Conservation (phyloP, 495 filamentous ascomycete genomes). For the Aspergillus incahuasiensis region DNA sequence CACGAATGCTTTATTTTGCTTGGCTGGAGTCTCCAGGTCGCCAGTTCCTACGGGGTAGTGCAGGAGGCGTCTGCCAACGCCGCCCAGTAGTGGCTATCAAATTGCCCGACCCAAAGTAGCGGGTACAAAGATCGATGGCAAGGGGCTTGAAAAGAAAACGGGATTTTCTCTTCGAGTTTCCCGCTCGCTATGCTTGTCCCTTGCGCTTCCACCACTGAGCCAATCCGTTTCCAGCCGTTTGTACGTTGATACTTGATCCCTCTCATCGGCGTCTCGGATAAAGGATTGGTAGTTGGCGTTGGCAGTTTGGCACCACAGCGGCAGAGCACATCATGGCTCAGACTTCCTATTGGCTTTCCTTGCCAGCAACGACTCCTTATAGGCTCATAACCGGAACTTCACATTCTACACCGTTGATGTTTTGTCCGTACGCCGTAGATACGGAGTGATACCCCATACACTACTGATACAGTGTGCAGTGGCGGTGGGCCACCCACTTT, state of each 20-base stretch:
- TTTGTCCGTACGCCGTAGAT: not conserved
- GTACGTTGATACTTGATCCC: not conserved
- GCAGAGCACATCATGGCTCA: constrained; percentile 17
- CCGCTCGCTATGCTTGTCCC: constrained; percentile 7
- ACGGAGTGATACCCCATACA: not conserved
- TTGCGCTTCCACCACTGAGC: constrained; percentile 13
- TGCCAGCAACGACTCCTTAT: not conserved
- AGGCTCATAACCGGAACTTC: not conserved
- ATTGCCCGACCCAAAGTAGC: constrained; percentile 15
- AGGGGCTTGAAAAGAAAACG: constrained; percentile 5
- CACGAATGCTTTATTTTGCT: not conserved
- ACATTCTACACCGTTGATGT: not conserved
- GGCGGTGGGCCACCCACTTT: not conserved
- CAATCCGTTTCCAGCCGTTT: not conserved
- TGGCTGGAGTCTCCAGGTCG: not conserved
- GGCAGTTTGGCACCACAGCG: constrained; percentile 4
- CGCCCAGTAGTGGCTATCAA: constrained; percentile 11
- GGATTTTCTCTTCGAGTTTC: constrained; percentile 2
- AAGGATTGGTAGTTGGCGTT: constrained; percentile 6
- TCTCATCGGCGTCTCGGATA: not conserved
- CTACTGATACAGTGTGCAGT: not conserved
- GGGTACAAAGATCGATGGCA: constrained; percentile 16
- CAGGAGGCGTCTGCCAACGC: constrained; percentile 1
- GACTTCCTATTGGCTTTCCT: constrained; percentile 11
- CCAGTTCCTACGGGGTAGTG: not conserved